Conservation (phyloP, 1,139 yeast species). For the Pichia sp. region DNA sequence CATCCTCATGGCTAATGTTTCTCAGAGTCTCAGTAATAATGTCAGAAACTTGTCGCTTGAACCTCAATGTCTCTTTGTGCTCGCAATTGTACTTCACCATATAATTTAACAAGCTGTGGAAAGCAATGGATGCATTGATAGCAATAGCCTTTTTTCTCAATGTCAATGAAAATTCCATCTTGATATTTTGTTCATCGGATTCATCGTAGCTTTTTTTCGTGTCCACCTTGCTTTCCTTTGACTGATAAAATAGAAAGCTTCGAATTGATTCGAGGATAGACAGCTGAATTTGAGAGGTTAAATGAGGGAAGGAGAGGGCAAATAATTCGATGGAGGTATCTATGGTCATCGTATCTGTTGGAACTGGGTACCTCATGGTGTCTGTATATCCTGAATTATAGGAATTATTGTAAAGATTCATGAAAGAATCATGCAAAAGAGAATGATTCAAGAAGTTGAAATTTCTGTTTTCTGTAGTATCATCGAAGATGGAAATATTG, state of each 20-base stretch:
- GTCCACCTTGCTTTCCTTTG: slow-evolving; percentile 21
- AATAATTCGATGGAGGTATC: slow-evolving; percentile 77
- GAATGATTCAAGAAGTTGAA: slow-evolving; percentile 32
- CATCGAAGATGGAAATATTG: slow-evolving; percentile 30
- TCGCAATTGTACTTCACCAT: slow-evolving; percentile 26
- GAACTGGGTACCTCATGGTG: slow-evolving; percentile 25
- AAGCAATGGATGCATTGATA: slow-evolving; percentile 55
- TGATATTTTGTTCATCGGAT: slow-evolving; percentile 9
- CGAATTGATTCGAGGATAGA: slow-evolving; percentile 78
- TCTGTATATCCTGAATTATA: slow-evolving; percentile 22
- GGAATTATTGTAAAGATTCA: slow-evolving; percentile 21
- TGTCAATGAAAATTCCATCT: slow-evolving; percentile 9
- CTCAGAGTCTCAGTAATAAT: slow-evolving; percentile 54
- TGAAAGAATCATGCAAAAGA: slow-evolving; percentile 33
- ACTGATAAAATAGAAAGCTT: slow-evolving; percentile 38
- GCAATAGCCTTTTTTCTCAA: slow-evolving; percentile 45
- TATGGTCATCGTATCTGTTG: slow-evolving; percentile 45
- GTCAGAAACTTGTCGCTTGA: slow-evolving; percentile 42
- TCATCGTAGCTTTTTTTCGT: slow-evolving; percentile 1
- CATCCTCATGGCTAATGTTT: slow-evolving; percentile 34
- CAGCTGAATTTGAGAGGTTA: slow-evolving; percentile 77
- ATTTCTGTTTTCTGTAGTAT: slow-evolving; percentile 28
- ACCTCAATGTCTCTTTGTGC: slow-evolving; percentile 15
- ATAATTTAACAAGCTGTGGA: slow-evolving; percentile 48
- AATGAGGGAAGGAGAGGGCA: slow-evolving; percentile 59